A percentile compares a stretch with the other conserved stretches of the same genome.
These are phyloP conservation scores for Pestalotiopsis sp. DNA, from an alignment of 2,329 filamentous ascomycete genomes.

Conservation along the genomic window DNA sequence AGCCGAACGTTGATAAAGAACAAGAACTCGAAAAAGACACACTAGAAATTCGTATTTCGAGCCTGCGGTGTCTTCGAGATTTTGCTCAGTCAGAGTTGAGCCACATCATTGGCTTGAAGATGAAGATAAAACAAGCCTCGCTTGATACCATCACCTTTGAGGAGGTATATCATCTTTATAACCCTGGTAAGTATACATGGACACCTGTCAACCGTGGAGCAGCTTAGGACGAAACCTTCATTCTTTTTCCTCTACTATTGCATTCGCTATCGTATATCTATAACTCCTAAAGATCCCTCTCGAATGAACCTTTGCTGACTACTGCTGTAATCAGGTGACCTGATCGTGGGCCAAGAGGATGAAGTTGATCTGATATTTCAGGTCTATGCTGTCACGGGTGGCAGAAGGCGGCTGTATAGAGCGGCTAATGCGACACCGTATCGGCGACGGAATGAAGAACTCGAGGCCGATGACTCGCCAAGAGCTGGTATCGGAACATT, in stretches of 20 bases:
- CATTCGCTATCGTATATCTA: too few species aligned
- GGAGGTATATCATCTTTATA: slow-evolving; percentile 13
- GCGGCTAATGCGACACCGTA: not conserved
- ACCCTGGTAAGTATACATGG: not conserved
- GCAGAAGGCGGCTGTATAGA: not conserved
- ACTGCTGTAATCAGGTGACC: not conserved
- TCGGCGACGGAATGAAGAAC: not conserved
- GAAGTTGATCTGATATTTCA: not conserved
- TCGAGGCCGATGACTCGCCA: slow-evolving; percentile 4
- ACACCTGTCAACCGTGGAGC: too few species aligned
- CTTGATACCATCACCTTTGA: slow-evolving; percentile 11
- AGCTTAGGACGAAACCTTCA: too few species aligned
- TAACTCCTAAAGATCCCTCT: too few species aligned
- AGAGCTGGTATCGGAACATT: slow-evolving; percentile 7
- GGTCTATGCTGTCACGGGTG: slow-evolving; percentile 13
- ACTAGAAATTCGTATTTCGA: slow-evolving; percentile 6
- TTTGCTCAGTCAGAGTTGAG: slow-evolving; percentile 12
- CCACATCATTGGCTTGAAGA: not conserved
- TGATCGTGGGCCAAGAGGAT: not conserved
- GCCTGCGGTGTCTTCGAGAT: slow-evolving; percentile 9
- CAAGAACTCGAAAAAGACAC: not conserved
- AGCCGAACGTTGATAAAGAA: not conserved
- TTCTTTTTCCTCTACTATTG: too few species aligned
- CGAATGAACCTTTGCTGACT: too few species aligned
- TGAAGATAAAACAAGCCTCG: slow-evolving; percentile 6